Evolutionary conservation across 2,329 filamentous ascomycete species (phyloP), one percentile per base, ranked within the genome.

Genomic region (Biscogniauxia mediterranea): DNA sequence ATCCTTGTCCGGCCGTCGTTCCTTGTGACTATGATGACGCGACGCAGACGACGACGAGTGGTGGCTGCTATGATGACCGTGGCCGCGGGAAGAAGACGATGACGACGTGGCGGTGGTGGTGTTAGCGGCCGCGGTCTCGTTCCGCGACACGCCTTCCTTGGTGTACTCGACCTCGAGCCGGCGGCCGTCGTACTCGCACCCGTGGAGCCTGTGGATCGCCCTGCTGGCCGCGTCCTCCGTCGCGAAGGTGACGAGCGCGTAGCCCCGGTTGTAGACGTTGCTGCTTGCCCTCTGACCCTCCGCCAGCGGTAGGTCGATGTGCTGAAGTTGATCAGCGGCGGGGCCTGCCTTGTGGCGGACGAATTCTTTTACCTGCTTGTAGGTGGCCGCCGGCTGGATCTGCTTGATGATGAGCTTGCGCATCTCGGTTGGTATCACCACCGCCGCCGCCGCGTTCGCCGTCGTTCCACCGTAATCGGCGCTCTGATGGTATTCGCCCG

Each of bases 351-450:
- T 68, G 20, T 65, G 62, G 54, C 63, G 64, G 58, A 74, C 66
- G 20, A 74, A 66, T 4, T 69, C 66, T 61, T 65, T 65, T 56
- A 74, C 62, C 57, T 74, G 70, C 23, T 68, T 59, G 46, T 63
- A 60, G 26, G 55, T 69, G 8, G 57, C 60, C 67, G 64, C 68
- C 9, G 68, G 58, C 26, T 68, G 68, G 57, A 74, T 66, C 17
- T 70, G 68, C 56, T 69, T 73, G 42, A 74, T 67, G 55, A 73
- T 70, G 20, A 74, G 69, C 54, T 74, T 74, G 38, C 71, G 71
- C 51, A 61, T 66, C 58, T 59, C 69, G 2, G 68, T 70, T 1
- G 66, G 57, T n/a, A 71, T 62, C 26, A 66, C 56, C 60, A 25
- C 55, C 21, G 28, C 70, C 69, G n/a, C 54, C 59, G 53, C 62